Evolutionary conservation across 148 eudicot species (phyloP).

Genomic region (Cornus florida): DNA sequence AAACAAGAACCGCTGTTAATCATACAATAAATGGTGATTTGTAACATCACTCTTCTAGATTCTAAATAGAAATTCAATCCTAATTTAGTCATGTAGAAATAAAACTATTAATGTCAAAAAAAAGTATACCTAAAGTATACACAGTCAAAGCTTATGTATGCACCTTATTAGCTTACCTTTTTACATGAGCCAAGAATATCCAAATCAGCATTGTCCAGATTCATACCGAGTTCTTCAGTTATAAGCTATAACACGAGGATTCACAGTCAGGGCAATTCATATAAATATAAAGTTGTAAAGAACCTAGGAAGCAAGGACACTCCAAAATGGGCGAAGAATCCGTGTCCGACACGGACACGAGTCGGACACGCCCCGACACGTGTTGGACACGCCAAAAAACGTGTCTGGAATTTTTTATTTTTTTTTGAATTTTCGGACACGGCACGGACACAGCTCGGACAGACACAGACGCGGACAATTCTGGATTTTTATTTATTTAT

Average conservation of each 20-base stretch:
- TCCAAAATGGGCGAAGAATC: too few species aligned
- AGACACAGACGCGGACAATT: too few species aligned
- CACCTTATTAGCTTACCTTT: constrained; percentile 44
- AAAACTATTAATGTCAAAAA: background rate
- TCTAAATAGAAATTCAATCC: background rate
- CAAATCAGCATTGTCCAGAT: constrained; percentile 65
- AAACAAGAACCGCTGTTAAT: background rate
- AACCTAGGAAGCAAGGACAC: too few species aligned
- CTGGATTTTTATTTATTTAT: too few species aligned
- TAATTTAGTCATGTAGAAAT: background rate
- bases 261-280: background rate
- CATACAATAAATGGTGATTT: background rate
- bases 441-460: too few species aligned
- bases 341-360: too few species aligned
- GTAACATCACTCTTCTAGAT: background rate
- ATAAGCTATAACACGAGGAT: constrained; percentile 47
- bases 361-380: too few species aligned
- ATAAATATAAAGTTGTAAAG: background rate
- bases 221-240: constrained; percentile 94
- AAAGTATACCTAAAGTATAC: background rate
- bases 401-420: too few species aligned
- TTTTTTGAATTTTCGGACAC: too few species aligned
- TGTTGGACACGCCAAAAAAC: too few species aligned
- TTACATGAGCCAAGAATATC: constrained; percentile 89
- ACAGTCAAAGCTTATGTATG: background rate